A percentile compares a stretch with the other conserved stretches of the same genome.
phyloP scores from a whole-genome alignment of 208 protist species.

The Leishmania guyanensis region DNA sequence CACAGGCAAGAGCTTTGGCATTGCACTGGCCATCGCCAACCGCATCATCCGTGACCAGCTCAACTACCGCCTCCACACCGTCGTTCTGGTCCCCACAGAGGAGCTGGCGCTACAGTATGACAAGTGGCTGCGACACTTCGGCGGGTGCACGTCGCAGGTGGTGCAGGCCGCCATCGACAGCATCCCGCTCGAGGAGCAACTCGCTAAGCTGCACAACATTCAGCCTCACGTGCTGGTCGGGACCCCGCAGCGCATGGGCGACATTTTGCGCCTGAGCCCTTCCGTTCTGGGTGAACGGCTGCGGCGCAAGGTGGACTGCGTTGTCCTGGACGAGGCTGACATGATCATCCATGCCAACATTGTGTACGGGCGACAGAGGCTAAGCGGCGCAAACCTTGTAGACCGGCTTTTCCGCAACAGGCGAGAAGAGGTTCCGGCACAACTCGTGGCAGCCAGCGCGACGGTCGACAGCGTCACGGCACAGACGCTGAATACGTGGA shows the following conservation, averaged over 20 bases:
- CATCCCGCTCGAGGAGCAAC: conserved; percentile 78
- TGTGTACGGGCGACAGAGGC: conserved; percentile 34
- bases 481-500: conserved; percentile 86
- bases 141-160: conserved; percentile 75
- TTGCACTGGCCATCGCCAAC: conserved; percentile 85
- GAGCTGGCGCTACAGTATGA: conserved; percentile 91
- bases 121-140: conserved; percentile 88
- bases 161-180: conserved; percentile 78
- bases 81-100: conserved; percentile 84
- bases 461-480: conserved; percentile 86
- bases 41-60: conserved; percentile 81
- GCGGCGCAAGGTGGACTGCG: conserved; percentile 88
- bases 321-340: conserved; percentile 91
- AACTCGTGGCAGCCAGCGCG: conserved; percentile 85
- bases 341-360: conserved; percentile 54
- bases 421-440: conserved; percentile 83
- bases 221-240: conserved; percentile 90
- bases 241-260: conserved; percentile 80
- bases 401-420: conserved; percentile 77
- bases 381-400: conserved; percentile 73
- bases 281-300: conserved; percentile 83
- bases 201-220: conserved; percentile 87
- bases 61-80: conserved; percentile 89
- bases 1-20: conserved; percentile 90
- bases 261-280: conserved; percentile 66